Conservation (phyloP, 2,329 filamentous ascomycete species). For the Colletotrichum sp. region DNA sequence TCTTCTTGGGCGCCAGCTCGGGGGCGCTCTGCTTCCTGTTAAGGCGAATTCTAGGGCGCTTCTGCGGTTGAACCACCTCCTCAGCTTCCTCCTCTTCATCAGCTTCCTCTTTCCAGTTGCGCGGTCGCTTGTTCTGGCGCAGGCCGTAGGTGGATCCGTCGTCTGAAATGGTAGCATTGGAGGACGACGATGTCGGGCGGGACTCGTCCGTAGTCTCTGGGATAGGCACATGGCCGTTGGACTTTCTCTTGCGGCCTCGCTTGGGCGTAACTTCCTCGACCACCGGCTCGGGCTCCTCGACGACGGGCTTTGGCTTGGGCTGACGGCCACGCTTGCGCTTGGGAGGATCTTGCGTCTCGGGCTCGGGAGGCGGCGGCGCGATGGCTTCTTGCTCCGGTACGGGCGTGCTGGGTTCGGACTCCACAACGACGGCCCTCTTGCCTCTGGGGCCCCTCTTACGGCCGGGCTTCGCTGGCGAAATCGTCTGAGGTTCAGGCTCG, state of each 20-base stretch:
- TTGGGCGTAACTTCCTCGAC: conserved; percentile 7
- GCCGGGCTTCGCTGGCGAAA: conserved; percentile 7
- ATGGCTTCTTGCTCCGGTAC: conserved; percentile 9
- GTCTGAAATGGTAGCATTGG: conserved; percentile 47
- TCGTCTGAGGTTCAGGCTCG: background rate
- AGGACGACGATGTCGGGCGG: conserved; percentile 58
- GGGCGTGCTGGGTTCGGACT: conserved; percentile 18
- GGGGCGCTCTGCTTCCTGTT: conserved; percentile 18
- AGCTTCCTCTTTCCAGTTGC: conserved; percentile 56
- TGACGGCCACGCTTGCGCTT: conserved; percentile 23
- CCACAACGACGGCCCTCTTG: conserved; percentile 3
- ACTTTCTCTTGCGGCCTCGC: conserved; percentile 16
- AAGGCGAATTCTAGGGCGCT: conserved; percentile 26
- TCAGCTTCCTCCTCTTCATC: conserved; percentile 42
- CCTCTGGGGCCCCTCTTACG: conserved; percentile 13
- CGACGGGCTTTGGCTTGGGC: conserved; percentile 6
- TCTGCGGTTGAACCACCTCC: conserved; percentile 39
- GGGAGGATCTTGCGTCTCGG: conserved; percentile 5
- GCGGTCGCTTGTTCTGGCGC: conserved; percentile 49
- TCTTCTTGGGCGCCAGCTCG: background rate
- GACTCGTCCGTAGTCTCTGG: conserved; percentile 46
- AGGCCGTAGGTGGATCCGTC: conserved; percentile 20
- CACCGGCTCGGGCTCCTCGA: background rate
- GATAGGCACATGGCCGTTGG: conserved; percentile 2
- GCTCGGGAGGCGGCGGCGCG: conserved; percentile 8